These are phyloP conservation scores for Sclerospora graminicola DNA, from an alignment of 352 stramenopile species.

Conservation along the genomic window DNA sequence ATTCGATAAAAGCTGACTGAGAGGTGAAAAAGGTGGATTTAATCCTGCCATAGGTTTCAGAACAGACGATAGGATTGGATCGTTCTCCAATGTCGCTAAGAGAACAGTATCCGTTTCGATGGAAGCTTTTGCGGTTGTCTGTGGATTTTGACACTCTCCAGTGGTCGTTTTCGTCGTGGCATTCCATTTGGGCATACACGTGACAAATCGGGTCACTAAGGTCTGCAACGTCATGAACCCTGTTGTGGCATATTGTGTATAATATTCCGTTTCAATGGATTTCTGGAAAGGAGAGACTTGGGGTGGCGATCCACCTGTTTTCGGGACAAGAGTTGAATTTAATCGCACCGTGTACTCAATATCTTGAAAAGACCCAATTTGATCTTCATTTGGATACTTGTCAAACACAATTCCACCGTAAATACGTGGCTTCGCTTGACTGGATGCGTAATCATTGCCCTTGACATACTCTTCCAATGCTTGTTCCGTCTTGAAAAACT, in stretches of 20 bases:
- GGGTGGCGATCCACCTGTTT: slow-evolving; percentile 4
- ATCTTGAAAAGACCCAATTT: slow-evolving; percentile 21
- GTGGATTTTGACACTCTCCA: slow-evolving; percentile 8
- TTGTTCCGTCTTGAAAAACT: slow-evolving; percentile 42
- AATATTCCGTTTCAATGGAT: slow-evolving; percentile 9
- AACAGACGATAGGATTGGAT: slow-evolving; percentile 28
- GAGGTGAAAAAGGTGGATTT: slow-evolving; percentile 12
- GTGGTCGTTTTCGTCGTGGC: slow-evolving; percentile 9
- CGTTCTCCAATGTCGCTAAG: slow-evolving; percentile 28
- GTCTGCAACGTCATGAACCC: slow-evolving; percentile 23
- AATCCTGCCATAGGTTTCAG: slow-evolving; percentile 12
- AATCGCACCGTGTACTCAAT: slow-evolving; percentile 46
- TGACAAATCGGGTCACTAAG: slow-evolving; percentile 11
- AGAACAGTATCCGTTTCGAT: slow-evolving; percentile 23
- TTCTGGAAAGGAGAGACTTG: slow-evolving; percentile 12
- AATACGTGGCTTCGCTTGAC: slow-evolving; percentile 36
- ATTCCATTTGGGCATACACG: slow-evolving; percentile 18
- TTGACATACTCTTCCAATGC: slow-evolving; percentile 42
- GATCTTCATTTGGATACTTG: slow-evolving; percentile 16
- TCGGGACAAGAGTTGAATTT: slow-evolving; percentile 27
- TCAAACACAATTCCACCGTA: slow-evolving; percentile 61
- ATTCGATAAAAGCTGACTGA: slow-evolving; percentile 17
- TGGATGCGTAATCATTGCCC: slow-evolving; percentile 36
- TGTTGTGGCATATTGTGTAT: slow-evolving; percentile 10
- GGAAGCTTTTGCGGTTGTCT: slow-evolving; percentile 16